Base-by-base conservation (phyloP, 1,284 basidiomycete genomes). In the Porogramme epimiltina region DNA sequence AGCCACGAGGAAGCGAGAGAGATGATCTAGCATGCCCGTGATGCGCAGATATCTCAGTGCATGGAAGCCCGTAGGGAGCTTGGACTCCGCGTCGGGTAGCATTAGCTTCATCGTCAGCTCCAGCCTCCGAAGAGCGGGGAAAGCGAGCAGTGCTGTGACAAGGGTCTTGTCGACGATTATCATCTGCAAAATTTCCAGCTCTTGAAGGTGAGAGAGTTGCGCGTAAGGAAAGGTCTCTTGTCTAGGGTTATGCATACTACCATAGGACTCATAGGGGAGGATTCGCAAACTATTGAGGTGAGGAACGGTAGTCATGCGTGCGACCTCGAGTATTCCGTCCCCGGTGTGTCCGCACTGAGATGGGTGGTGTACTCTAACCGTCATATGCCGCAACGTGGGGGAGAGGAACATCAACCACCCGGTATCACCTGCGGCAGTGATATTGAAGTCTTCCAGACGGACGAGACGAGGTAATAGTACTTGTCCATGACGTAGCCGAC, bases 371-470 rank as follows among this genome's bases (percentile, higher is more conserved):
- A 31, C 20, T 11, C n/a, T 20, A n/a, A 51, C 22, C 2, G 43
- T 25, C n/a, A 51, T 38, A 13, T 51, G 43, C 6, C 43, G 22
- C 11, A 51, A 20, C 16, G 49, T 51, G 5, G 49, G 43, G 2
- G 38, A 36, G 31, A 51, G 49, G 2, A 51, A 25, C n/a, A 45
- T 22, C 28, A 45, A 41, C n/a, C 31, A 38, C 3, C 43, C 49
- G 8, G 37, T 38, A 9, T 51, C 43, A 13, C 13, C 28, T 16
- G 16, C 6, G 4, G 37, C 4, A 11, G n/a, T 18, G 2, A 41
- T 37, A 8, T 45, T 26, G 38, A 45, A 39, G 10, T 28, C 37
- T 3, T 51, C 31, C 11, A 51, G 38, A 6, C 38, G 28, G 10
- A n/a, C 31, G 1, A 51, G 43, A 2, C 43, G 49, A 5, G 49